Conservation (phyloP, 2,329 filamentous ascomycete species). For the Penicillium italicum region DNA sequence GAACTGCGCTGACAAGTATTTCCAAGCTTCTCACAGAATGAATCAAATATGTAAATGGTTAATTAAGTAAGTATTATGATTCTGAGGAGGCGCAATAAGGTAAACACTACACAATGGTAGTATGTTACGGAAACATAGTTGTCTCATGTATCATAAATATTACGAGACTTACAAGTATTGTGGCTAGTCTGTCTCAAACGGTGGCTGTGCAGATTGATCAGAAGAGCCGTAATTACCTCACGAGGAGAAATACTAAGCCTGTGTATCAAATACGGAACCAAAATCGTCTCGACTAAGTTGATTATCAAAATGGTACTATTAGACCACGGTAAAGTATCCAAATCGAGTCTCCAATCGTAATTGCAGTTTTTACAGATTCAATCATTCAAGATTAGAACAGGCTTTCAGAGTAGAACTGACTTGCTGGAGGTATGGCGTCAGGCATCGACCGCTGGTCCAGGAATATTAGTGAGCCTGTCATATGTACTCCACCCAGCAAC, state of each 20-base stretch:
- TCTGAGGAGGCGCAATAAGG: too few relatives aligned
- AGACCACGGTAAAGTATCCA: not conserved
- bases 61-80: too few relatives aligned
- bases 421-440: not conserved
- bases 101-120: too few relatives aligned
- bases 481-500: too few relatives aligned
- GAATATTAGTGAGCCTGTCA: too few relatives aligned
- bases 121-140: too few relatives aligned
- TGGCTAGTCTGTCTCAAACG: not conserved
- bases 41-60: too few relatives aligned
- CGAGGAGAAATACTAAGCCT: not conserved
- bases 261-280: not conserved
- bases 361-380: not conserved
- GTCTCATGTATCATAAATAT: not conserved
- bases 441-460: too few relatives aligned
- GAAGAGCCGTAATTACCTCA: not conserved
- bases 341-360: not conserved
- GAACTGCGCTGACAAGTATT: too few relatives aligned
- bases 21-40: too few relatives aligned
- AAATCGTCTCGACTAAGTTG: not conserved
- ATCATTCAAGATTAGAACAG: too few relatives aligned
- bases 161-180: not conserved
- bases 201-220: not conserved
- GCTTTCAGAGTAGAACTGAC: too few relatives aligned
- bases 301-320: not conserved